These are phyloP conservation scores for Hymenoscyphus albidus DNA, from an alignment of 2,329 filamentous ascomycete species.

Conservation along the genomic window DNA sequence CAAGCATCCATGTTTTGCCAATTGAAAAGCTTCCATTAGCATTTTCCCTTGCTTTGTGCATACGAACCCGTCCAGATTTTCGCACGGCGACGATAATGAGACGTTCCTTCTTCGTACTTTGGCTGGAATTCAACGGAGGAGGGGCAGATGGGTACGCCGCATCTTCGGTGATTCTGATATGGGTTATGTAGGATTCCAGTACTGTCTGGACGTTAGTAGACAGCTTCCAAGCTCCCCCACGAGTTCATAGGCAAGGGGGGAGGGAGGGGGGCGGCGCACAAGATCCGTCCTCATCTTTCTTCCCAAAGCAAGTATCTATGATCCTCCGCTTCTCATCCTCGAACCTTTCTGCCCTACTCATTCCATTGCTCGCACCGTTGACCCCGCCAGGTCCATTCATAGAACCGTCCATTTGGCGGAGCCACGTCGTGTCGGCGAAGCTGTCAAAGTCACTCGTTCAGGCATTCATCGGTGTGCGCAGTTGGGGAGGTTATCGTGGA, in stretches of 20 bases:
- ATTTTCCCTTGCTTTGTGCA: slow-evolving; percentile 98
- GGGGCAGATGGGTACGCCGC: slow-evolving; percentile 76
- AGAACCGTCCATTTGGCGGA: slow-evolving; percentile 35
- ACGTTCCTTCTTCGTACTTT: slow-evolving; percentile 78
- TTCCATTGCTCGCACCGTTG: slow-evolving; percentile 26
- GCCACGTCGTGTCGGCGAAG: slow-evolving; percentile 27
- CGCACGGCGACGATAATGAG: slow-evolving; percentile 91
- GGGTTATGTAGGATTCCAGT: slow-evolving; percentile 94
- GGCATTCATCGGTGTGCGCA: slow-evolving; percentile 23
- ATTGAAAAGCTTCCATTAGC: slow-evolving; percentile 91
- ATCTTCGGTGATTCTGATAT: slow-evolving; percentile 88
- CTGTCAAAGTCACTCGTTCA: slow-evolving; percentile 12
- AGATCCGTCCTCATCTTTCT: slow-evolving; percentile 81
- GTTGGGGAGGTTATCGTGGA: slow-evolving; percentile 8
- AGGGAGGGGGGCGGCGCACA: slow-evolving; percentile 49
- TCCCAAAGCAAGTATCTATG: slow-evolving; percentile 89
- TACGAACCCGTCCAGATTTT: slow-evolving; percentile 84
- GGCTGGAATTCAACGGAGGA: slow-evolving; percentile 71
- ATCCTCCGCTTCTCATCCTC: slow-evolving; percentile 96
- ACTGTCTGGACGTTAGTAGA: slow-evolving; percentile 44
- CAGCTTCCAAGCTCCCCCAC: not conserved
- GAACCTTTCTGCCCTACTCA: slow-evolving; percentile 69
- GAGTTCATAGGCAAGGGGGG: not conserved
- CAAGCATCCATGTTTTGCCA: slow-evolving; percentile 96
- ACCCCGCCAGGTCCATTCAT: slow-evolving; percentile 34